A percentile compares a stretch with the other conserved stretches of the same genome.
Conservation (phyloP, 768 basidiomycete species). For the Russula ochroleuca region DNA sequence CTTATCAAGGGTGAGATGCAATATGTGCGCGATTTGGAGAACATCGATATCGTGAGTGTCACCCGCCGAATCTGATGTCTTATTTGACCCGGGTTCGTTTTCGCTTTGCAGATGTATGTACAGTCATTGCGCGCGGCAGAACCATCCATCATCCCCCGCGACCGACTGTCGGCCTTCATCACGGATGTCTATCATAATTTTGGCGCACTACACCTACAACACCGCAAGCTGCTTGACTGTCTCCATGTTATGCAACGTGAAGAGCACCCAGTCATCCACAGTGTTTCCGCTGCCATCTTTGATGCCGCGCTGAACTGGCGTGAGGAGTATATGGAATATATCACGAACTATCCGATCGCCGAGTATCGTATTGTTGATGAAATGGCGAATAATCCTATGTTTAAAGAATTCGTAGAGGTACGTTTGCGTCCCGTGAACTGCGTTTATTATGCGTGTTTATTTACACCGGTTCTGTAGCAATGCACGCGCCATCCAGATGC, state of each 20-base stretch:
- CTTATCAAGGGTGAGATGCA: conserved; percentile 94
- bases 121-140: conserved; percentile 65
- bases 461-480: conserved; percentile 34
- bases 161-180: conserved; percentile 72
- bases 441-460: background rate
- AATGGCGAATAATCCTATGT: conserved; percentile 72
- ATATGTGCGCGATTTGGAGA: conserved; percentile 88
- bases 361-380: conserved; percentile 86
- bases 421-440: conserved; percentile 28
- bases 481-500: conserved; percentile 66
- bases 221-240: conserved; percentile 69
- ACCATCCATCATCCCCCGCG: conserved; percentile 72
- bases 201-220: conserved; percentile 67
- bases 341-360: conserved; percentile 90
- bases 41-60: conserved; percentile 62
- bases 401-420: conserved; percentile 81
- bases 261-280: conserved; percentile 73
- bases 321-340: conserved; percentile 88
- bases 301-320: conserved; percentile 91
- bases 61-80: background rate
- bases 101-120: conserved; percentile 65
- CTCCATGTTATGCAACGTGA: conserved; percentile 86
- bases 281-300: conserved; percentile 78
- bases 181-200: conserved; percentile 89
- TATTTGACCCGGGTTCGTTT: conserved; percentile 2